phyloP scores from a whole-genome alignment of 139 green algal species.

The Chlamydomonas sp. region DNA sequence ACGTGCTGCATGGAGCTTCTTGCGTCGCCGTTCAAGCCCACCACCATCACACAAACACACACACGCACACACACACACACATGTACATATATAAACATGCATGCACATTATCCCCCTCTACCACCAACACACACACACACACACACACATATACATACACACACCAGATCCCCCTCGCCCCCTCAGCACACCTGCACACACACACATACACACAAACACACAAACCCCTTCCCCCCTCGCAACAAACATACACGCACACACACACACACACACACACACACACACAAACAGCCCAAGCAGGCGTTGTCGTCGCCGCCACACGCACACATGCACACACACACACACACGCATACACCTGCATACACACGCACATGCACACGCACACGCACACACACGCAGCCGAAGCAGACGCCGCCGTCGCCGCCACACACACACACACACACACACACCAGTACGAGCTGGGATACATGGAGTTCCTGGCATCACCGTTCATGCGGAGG shows the following conservation, averaged over 20 bases:
- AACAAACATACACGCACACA: neutral
- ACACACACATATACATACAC: neutral
- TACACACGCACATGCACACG: too few relatives aligned
- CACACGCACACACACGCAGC: too few relatives aligned
- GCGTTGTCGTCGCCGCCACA: too few relatives aligned
- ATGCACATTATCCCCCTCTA: too few relatives aligned
- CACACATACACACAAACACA: neutral
- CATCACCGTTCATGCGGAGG: slow-evolving; percentile 20
- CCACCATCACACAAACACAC: too few relatives aligned
- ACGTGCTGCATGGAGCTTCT: too few relatives aligned
- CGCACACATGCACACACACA: too few relatives aligned
- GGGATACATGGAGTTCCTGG: slow-evolving; percentile 14
- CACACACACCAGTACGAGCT: slow-evolving; percentile 32
- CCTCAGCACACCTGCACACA: slow-evolving; percentile 3
- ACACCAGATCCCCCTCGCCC: neutral
- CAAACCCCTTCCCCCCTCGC: neutral
- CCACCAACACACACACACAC: neutral
- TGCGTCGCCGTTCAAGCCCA: too few relatives aligned
- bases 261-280: slow-evolving; percentile 17
- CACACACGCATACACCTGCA: too few relatives aligned
- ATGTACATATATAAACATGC: neutral
- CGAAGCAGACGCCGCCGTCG: too few relatives aligned
- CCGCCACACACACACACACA: too few relatives aligned
- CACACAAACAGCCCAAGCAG: too few relatives aligned
- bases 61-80: slow-evolving; percentile 3